phyloP scores from a whole-genome alignment of 2,329 filamentous ascomycete genomes.

The Raffaelea arxii region DNA sequence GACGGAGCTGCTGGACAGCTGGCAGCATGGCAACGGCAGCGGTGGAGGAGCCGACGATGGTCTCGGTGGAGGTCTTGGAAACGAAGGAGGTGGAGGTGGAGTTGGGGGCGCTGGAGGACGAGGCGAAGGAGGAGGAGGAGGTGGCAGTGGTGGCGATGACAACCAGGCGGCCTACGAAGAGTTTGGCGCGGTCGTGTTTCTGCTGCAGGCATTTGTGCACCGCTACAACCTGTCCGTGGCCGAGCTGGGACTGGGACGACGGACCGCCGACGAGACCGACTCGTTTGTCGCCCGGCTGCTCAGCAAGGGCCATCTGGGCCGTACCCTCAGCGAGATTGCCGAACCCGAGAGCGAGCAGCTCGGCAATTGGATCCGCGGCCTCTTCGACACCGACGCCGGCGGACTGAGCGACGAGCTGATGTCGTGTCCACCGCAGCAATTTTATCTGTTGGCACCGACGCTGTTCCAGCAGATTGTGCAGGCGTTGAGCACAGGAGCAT shows the following conservation, averaged over 20 bases:
- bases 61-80: background rate
- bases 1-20: constrained; percentile 66
- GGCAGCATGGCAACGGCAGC: constrained; percentile 33
- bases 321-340: constrained; percentile 48
- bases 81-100: too few species aligned
- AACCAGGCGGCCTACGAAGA: constrained; percentile 83
- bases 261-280: constrained; percentile 36
- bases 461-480: constrained; percentile 67
- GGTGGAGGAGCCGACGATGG: background rate
- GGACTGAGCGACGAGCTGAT: constrained; percentile 73
- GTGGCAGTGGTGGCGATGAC: constrained; percentile 34
- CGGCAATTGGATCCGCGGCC: constrained; percentile 64
- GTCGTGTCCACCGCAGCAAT: constrained; percentile 74
- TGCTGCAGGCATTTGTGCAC: constrained; percentile 65
- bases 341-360: constrained; percentile 57
- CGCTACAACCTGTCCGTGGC: constrained; percentile 57
- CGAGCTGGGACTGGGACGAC: constrained; percentile 58
- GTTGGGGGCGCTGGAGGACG: background rate
- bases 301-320: constrained; percentile 46
- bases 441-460: constrained; percentile 68
- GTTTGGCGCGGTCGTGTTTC: constrained; percentile 65
- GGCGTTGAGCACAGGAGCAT: constrained; percentile 53
- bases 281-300: constrained; percentile 63
- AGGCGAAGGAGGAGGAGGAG: background rate
- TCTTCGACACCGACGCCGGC: constrained; percentile 65